Base-by-base conservation (phyloP, 306 rosid species). In the Prunus fruticosa region DNA sequence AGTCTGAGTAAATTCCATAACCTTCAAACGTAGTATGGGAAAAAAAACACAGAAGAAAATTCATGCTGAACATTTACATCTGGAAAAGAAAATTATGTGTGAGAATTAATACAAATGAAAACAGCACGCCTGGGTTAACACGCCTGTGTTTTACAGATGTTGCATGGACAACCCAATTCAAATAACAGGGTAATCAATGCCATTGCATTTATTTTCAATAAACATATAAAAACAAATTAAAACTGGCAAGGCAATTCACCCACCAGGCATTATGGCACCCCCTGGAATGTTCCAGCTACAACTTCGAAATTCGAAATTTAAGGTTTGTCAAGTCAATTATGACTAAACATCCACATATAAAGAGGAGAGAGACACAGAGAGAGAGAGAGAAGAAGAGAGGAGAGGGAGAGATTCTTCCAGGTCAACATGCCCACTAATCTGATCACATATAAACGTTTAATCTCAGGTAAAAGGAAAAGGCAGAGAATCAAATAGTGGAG, bases 401-500 rank as follows among this genome's bases (percentile, higher is more conserved):
- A 47, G 3, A 5, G 16, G 62, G 52, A 73, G 28, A 73, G 51
- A 65, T 83, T 82, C 83, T 75, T 74, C 79, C 87, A 83, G 85
- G 83, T 75, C 85, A 38, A 38, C 43, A 38, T 38, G 43, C 43
- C 43, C 43, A 67, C 78, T 64, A 76, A 81, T 54, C 60, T 50
- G 60, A 81, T 75, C 69, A 78, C 43, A 75, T 51, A 53, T 20
- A 54, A 47, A 77, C 27, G 11, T 71, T 27, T 25, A 80, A 84
- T 79, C 58, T 71, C 38, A 67, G 76, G 18, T 64, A 65, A 30
- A 61, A 54, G 67, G 3, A 58, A 69, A 53, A 75, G 56, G 56
- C 46, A 71, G 66, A 84, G 82, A 75, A 76, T 79, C 73, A 68
- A 75, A 50, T 78, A 71, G 82, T 68, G 87, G 82, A 79, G 50